These are phyloP conservation scores for Sclerotinia nivalis DNA, from an alignment of 2,329 filamentous ascomycete genomes.

Conservation along the genomic window DNA sequence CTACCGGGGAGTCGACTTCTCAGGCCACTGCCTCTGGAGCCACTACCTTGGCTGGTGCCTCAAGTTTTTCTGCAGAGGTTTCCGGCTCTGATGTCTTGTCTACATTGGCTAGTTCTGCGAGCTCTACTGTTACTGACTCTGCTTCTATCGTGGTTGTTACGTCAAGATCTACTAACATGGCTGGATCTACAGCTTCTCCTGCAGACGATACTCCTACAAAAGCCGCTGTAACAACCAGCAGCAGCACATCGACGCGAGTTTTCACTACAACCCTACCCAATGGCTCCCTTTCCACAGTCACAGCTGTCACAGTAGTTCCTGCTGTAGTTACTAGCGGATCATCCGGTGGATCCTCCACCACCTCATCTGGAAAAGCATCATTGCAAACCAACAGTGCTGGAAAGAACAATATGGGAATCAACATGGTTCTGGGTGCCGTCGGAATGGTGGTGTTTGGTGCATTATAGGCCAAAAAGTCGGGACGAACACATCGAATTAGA, in stretches of 20 bases:
- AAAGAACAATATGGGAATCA: conserved; percentile 28
- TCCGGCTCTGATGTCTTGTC: conserved; percentile 28
- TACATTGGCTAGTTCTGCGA: conserved; percentile 23
- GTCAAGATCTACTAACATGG: conserved; percentile 26
- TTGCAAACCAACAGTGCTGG: conserved; percentile 34
- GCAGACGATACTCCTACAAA: conserved; percentile 22
- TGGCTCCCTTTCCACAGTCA: conserved; percentile 35
- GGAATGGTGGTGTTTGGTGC: conserved; percentile 31
- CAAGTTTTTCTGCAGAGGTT: conserved; percentile 29
- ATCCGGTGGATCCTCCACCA: conserved; percentile 15
- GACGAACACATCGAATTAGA: conserved; percentile 13
- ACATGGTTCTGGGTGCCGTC: conserved; percentile 32
- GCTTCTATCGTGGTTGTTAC: conserved; percentile 21
- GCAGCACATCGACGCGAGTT: conserved; percentile 27
- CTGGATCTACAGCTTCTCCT: conserved; percentile 24
- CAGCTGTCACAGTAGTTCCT: conserved; percentile 35
- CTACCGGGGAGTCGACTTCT: conserved; percentile 18
- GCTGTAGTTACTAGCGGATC: conserved; percentile 30
- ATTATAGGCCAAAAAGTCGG: conserved; percentile 26
- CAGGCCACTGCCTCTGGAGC: conserved; percentile 27
- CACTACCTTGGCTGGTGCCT: conserved; percentile 23
- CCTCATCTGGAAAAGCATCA: conserved; percentile 30
- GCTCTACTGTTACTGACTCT: conserved; percentile 24
- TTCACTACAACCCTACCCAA: conserved; percentile 36
- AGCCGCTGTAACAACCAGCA: conserved; percentile 23